Base-by-base conservation (phyloP, 1,284 basidiomycete species). In the Coniferiporia weirii region DNA sequence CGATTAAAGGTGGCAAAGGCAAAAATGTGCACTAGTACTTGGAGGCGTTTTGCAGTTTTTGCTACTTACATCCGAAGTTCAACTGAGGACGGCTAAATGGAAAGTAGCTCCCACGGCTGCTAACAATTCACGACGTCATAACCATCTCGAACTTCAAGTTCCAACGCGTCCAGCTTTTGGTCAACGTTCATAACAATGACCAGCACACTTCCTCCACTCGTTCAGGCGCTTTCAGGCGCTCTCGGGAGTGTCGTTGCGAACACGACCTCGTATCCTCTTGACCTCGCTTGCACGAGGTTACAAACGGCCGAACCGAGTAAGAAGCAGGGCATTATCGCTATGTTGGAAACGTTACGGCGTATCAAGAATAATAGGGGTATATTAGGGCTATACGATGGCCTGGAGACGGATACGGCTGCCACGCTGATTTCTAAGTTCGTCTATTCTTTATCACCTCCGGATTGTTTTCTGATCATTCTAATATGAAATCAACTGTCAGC, bases 201-300 rank as follows among this genome's bases (percentile, higher is more conserved):
- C 22, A 81, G 79, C 44, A 77, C 78, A 0, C 72, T 83, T 15
- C 80, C 81, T 3, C 82, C 82, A 6, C 71, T 83, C 13, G 73
- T 81, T 0, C 81, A 83, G 66, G 81, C 82, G 0, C 73, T 78
- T 62, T 80, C 81, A 20, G 82, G 81, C 4, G 76, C 80, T 0
- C 69, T 82, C 46, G 81, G 80, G 10, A 80, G 79, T 62, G 79
- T 79, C 0, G 70, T 76, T 12, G 80, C 82, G 0, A 82, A 81
- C 64, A 67, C 77, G 0, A 65, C 81, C 12, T 75, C 76, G 0
- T 84, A 83, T 62, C 81, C 81, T 3, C 73, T 84, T 2, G 80
- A 83, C 64, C 72, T 83, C 8, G 73, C 80, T 4, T 77, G 78
- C 3, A 81, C 81, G 1, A 72, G 78, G 52, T 57, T 72, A 10